These are phyloP conservation scores for Aspergillus brunneoviolaceus DNA, from an alignment of 2,329 filamentous ascomycete species.

Conservation along the genomic window DNA sequence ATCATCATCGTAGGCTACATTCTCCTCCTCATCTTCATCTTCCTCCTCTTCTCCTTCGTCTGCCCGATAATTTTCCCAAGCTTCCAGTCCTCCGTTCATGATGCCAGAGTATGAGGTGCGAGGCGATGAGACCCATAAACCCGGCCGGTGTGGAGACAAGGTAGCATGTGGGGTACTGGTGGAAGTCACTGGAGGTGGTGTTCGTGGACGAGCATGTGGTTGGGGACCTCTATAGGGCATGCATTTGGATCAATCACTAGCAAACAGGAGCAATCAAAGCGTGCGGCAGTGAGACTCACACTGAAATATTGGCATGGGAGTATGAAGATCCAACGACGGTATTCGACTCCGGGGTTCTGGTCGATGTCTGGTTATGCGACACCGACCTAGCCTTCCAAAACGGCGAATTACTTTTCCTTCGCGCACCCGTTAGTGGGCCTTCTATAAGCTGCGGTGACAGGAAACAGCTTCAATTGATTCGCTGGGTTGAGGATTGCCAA, in stretches of 20 bases:
- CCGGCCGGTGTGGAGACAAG: constrained; percentile 48
- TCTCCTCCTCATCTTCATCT: constrained; percentile 65
- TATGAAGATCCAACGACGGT: constrained; percentile 92
- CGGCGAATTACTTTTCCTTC: constrained; percentile 73
- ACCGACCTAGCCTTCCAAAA: constrained; percentile 73
- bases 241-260: constrained; percentile 10
- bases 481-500: not conserved
- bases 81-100: constrained; percentile 75
- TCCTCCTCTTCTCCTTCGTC: constrained; percentile 57
- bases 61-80: constrained; percentile 61
- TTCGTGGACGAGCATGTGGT: constrained; percentile 66
- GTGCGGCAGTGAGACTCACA: constrained; percentile 51
- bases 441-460: not conserved
- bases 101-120: constrained; percentile 77
- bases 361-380: constrained; percentile 55
- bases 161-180: constrained; percentile 55
- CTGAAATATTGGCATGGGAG: constrained; percentile 92
- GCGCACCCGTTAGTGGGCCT: constrained; percentile 17
- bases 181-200: constrained; percentile 65
- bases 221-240: constrained; percentile 29
- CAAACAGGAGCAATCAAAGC: constrained; percentile 1
- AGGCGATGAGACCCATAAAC: constrained; percentile 50
- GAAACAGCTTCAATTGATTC: not conserved
- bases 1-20: constrained; percentile 79
- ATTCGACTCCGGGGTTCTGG: constrained; percentile 61